These are phyloP conservation scores for Butyriboletus loyo DNA, from an alignment of 768 basidiomycete species.

Conservation along the genomic window DNA sequence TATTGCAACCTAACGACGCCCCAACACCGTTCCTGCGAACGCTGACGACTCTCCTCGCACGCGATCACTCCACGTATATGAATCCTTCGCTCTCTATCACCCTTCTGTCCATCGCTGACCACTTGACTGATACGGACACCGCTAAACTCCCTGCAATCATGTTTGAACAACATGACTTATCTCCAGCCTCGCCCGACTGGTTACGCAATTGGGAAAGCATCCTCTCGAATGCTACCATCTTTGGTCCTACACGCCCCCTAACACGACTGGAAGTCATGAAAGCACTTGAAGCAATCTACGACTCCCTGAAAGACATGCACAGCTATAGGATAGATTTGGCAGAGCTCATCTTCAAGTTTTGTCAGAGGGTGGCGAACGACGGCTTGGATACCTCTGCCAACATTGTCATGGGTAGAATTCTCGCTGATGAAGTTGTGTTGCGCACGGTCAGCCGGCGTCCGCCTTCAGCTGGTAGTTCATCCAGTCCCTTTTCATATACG, in stretches of 20 bases:
- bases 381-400: slow-evolving; percentile 27
- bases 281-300: slow-evolving; percentile 55
- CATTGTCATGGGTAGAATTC: slow-evolving; percentile 49
- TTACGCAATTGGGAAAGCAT: slow-evolving; percentile 62
- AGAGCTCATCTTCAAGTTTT: slow-evolving; percentile 55
- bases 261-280: slow-evolving; percentile 59
- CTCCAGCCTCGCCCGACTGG: slow-evolving; percentile 72
- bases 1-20: slow-evolving; percentile 51
- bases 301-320: slow-evolving; percentile 66
- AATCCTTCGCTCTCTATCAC: slow-evolving; percentile 61
- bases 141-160: slow-evolving; percentile 59
- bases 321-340: slow-evolving; percentile 54
- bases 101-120: slow-evolving; percentile 62
- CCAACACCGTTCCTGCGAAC: slow-evolving; percentile 60
- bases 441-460: slow-evolving; percentile 42
- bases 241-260: slow-evolving; percentile 42
- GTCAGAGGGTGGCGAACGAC: slow-evolving; percentile 34
- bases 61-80: slow-evolving; percentile 56
- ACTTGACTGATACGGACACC: slow-evolving; percentile 67
- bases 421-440: slow-evolving; percentile 68
- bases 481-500: slow-evolving; percentile 18
- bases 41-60: slow-evolving; percentile 59
- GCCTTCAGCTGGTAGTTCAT: slow-evolving; percentile 8
- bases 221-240: slow-evolving; percentile 46
- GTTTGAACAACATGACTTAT: slow-evolving; percentile 64